A percentile compares a stretch with the other conserved stretches of the same genome.
phyloP scores from a whole-genome alignment of 331 rosid species.

The Malus hybrid region DNA sequence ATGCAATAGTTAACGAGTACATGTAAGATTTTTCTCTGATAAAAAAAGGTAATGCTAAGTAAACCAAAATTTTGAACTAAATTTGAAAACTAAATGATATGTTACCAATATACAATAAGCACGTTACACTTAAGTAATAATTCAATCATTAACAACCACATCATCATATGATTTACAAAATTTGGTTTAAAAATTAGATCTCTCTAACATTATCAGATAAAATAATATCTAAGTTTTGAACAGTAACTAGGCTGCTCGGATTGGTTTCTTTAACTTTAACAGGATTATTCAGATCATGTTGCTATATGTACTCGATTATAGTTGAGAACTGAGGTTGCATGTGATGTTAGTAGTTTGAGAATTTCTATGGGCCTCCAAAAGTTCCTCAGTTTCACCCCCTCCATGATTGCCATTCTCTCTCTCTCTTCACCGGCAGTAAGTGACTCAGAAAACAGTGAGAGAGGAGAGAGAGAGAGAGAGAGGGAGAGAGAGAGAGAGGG shows the following conservation, averaged over 20 bases:
- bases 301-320: neutral
- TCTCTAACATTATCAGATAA: rapidly evolving
- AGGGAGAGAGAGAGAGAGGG: neutral
- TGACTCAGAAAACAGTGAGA: constrained; percentile 15
- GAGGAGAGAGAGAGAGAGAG: neutral
- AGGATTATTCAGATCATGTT: neutral
- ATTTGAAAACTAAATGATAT: too few relatives aligned
- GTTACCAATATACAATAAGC: too few relatives aligned
- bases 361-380: constrained; percentile 33
- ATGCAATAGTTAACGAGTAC: too few relatives aligned
- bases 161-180: too few relatives aligned
- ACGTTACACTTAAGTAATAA: too few relatives aligned
- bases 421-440: neutral
- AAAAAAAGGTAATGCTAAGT: too few relatives aligned
- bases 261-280: neutral
- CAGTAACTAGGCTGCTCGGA: neutral
- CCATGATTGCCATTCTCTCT: constrained; percentile 24
- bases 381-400: constrained; percentile 16
- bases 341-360: constrained; percentile 11
- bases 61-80: too few relatives aligned
- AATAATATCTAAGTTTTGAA: neutral
- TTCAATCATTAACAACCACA: too few relatives aligned
- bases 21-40: too few relatives aligned
- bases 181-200: too few relatives aligned
- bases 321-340: neutral